Evolutionary conservation across 495 filamentous ascomycete genomes (phyloP), one percentile per base, ranked within the genome.

Genomic region (Hypoxylon fragiforme): DNA sequence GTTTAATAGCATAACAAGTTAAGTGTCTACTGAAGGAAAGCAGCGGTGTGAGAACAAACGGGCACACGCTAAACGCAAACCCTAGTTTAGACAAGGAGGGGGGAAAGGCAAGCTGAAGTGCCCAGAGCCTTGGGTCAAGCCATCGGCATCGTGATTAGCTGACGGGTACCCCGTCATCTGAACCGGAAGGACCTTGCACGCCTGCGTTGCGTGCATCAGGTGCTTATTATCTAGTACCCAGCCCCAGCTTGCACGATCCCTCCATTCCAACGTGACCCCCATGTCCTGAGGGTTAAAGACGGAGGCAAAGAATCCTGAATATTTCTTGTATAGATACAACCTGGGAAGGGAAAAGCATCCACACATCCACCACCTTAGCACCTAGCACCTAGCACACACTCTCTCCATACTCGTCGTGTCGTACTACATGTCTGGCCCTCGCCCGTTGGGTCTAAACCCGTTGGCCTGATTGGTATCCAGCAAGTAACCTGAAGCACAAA

Each of bases 121-220:
- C 60, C 54, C 58, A 58, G 53, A 63, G 60, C 60, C 60, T 58
- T 63, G 60, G 60, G 60, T 63, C 60, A 58, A 63, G 49, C 54
- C 54, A 63, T 59, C 60, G 60, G 54, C 49, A 63, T 59, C 60
- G 53, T 58, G 60, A 63, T 63, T 63, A 63, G 54, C 60, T 58
- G 60, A 63, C 54, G 54, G 59, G 49, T 57, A 63, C 60, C 54
- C 59, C 60, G 60, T 63, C 60, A 63, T 63, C 60, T 63, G 60
- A 54, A 50, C 60, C 60, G 48, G 54, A 57, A 65, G 49, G 61
- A 53, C 50, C 51, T 62, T 54, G 59, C 62, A 63, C 64, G 46
- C 62, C 57, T 60, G 60, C 57, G 60, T 63, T 66, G 60, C 61
- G 64, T 67, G 64, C 64, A 67, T 65, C 61, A 63, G 64, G 61